Evolutionary conservation across 208 protist genomes (phyloP), one percentile per base, ranked within the genome.

Genomic region (Wallacemonas collosoma): DNA sequence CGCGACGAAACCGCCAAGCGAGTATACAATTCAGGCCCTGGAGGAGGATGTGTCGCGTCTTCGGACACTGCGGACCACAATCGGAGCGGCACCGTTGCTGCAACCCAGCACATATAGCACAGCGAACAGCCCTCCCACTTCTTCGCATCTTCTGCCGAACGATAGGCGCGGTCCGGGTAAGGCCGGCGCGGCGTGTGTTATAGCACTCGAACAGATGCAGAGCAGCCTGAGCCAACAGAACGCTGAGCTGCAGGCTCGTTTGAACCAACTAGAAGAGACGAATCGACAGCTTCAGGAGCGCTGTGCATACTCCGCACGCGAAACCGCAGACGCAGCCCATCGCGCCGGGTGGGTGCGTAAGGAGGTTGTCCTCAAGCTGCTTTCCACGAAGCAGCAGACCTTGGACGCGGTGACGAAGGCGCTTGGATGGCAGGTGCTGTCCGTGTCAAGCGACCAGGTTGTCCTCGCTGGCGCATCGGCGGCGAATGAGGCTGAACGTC

Each of bases 251-350:
- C 38, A 45, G 17, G 26, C 43, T 3, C 60, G 60, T 8, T n/a
- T 69, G 4, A 38, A 69, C 4, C 64, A 58, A 9, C 2, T 69
- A 12, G 38, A 14, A 12, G 47, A n/a, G 8, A 56, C 36, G 4
- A 69, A 58, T 17, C 26, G 36, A 4, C 64, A 58, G 50, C 47
- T 69, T 9, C 3, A 69, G 50, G 51, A 58, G 8, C 64, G 47
- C 38, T 58, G 51, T 45, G 50, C 51, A n/a, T 44, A 47, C 15
- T 69, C 64, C 4, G 51, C 64, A 57, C 64, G 64, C 15, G 50
- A 45, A 14, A 40, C 50, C 17, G 64, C 39, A 2, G 14, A 43
- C 12, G 2, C 44, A n/a, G 47, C 64, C 15, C 50, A 55, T 4
- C 36, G 47, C 3, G 64, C 36, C 3, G 64, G 50, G 5, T 69